Conservation (phyloP, 2,329 filamentous ascomycete genomes). For the Diaporthe aspalathi region DNA sequence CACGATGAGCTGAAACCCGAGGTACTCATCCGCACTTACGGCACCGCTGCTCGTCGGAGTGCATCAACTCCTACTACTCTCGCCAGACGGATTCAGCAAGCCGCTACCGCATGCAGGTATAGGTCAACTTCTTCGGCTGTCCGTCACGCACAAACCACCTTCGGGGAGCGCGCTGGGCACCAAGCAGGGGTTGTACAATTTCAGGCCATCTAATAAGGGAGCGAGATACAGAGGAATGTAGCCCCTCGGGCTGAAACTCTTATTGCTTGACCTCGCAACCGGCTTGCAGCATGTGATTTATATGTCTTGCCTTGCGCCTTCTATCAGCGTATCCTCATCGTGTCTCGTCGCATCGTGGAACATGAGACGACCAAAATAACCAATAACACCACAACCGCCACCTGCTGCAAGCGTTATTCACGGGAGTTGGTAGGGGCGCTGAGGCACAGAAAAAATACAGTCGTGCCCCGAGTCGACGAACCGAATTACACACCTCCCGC, state of each 20-base stretch:
- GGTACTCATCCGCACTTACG: background rate
- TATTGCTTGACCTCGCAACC: slow-evolving; percentile 11
- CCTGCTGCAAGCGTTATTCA: background rate
- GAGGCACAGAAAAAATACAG: background rate
- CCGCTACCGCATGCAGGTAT: background rate
- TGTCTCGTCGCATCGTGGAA: background rate
- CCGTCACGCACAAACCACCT: background rate
- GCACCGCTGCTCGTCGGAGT: background rate
- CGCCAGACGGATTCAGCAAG: background rate
- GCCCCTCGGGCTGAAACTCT: background rate
- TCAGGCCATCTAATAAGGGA: background rate
- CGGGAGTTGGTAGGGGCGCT: background rate
- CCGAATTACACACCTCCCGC: background rate
- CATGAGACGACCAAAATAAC: background rate
- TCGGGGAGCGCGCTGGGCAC: background rate
- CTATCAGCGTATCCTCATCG: slow-evolving; percentile 8
- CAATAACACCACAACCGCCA: background rate
- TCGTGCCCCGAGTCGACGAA: background rate
- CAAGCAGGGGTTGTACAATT: slow-evolving; percentile 13
- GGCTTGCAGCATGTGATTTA: slow-evolving; percentile 23
- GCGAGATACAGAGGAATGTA: background rate
- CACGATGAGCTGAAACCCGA: background rate
- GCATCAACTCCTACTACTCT: background rate
- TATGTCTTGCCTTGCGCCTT: slow-evolving; percentile 22
- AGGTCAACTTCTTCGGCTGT: background rate